These are phyloP conservation scores for Colletotrichum tropicicola DNA, from an alignment of 2,329 filamentous ascomycete species.

Conservation along the genomic window DNA sequence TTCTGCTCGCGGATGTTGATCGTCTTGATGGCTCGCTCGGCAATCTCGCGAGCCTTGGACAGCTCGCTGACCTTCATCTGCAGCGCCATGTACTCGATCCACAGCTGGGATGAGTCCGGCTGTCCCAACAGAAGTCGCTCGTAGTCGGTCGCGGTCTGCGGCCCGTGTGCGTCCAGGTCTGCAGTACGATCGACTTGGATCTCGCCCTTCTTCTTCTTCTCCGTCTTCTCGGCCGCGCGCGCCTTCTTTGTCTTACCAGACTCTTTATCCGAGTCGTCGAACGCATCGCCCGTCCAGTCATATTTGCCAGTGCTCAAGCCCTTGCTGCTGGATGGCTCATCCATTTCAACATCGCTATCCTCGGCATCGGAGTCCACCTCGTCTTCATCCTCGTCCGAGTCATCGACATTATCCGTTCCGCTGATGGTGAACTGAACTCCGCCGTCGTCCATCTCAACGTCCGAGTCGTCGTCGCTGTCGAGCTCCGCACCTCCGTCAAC, in stretches of 20 bases:
- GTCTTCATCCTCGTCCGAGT: conserved; percentile 43
- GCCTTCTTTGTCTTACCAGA: conserved; percentile 43
- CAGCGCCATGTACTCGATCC: conserved; percentile 99
- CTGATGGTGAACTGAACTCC: conserved; percentile 53
- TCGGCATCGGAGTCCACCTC: conserved; percentile 50
- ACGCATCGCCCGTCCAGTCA: conserved; percentile 82
- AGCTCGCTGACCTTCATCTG: conserved; percentile 92
- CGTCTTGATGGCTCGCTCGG: conserved; percentile 87
- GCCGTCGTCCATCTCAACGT: conserved; percentile 58
- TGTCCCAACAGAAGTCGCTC: conserved; percentile 92
- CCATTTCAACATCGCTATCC: conserved; percentile 54
- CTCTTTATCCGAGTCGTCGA: conserved; percentile 67
- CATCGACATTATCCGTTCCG: conserved; percentile 50
- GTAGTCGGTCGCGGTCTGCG: conserved; percentile 90
- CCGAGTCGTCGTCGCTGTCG: conserved; percentile 52
- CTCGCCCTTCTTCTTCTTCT: conserved; percentile 77
- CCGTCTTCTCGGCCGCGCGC: conserved; percentile 48
- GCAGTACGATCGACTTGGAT: conserved; percentile 90
- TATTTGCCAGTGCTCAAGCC: conserved; percentile 73
- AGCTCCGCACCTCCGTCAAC: conserved; percentile 55
- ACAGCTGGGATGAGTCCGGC: conserved; percentile 91
- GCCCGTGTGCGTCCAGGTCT: conserved; percentile 88
- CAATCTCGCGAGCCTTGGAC: conserved; percentile 86
- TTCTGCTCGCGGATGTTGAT: conserved; percentile 92
- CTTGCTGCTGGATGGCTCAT: conserved; percentile 38